Evolutionary conservation across 805 yeast genomes (phyloP).

Genomic region (Wickerhamiella sergipiensis): DNA sequence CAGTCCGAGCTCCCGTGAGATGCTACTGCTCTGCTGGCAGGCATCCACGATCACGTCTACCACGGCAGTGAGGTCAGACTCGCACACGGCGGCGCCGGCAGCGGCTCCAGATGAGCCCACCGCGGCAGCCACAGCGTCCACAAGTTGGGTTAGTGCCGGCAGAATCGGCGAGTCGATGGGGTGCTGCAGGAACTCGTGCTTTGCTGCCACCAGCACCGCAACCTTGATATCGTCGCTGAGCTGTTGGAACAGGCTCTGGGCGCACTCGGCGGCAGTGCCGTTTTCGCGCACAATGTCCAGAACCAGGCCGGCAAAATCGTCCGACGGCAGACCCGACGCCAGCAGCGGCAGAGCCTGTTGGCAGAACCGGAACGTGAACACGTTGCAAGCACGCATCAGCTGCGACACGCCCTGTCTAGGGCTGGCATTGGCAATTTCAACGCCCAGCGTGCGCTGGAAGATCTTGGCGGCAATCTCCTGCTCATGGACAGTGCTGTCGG

Average conservation of each 20-base stretch:
- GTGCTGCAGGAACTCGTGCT: slow-evolving; percentile 3
- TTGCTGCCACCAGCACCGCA: slow-evolving; percentile 4
- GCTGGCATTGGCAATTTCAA: neutral
- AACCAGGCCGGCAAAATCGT: slow-evolving; percentile 4
- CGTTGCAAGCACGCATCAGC: neutral
- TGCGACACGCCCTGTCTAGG: neutral
- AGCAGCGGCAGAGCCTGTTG: neutral
- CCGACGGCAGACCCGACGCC: neutral
- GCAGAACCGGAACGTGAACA: neutral
- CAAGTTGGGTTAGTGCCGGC: neutral
- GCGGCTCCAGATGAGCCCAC: neutral
- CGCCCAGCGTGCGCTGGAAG: neutral
- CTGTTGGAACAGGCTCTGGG: slow-evolving; percentile 9
- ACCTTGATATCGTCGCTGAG: slow-evolving; percentile 6
- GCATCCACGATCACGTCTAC: neutral
- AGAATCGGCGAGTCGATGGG: neutral
- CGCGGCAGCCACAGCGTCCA: neutral
- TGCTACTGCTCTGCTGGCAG: neutral
- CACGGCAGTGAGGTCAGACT: neutral
- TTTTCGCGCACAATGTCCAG: slow-evolving; percentile 8
- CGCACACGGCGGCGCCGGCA: neutral
- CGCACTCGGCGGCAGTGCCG: slow-evolving; percentile 5
- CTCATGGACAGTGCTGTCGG: neutral
- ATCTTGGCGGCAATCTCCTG: neutral
- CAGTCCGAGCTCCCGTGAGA: neutral